phyloP scores from a whole-genome alignment of 2,329 filamentous ascomycete genomes.

The Pseudocercospora fuligena region DNA sequence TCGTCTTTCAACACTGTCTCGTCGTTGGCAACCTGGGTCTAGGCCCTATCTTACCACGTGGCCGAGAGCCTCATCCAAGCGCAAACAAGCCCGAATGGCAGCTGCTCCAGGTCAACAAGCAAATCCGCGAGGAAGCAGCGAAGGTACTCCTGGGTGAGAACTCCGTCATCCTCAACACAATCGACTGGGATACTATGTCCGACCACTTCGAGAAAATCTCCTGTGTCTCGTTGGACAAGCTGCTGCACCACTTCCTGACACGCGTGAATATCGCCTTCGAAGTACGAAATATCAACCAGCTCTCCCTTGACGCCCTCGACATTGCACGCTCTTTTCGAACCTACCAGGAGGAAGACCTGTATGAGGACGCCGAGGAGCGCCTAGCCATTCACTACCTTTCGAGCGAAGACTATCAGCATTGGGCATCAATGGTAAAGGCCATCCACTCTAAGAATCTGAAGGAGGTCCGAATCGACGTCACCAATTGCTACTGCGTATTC shows the following conservation, averaged over 20 bases:
- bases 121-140: neutral
- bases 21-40: neutral
- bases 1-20: neutral
- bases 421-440: neutral
- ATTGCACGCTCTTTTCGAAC: neutral
- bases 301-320: neutral
- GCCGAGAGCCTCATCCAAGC: neutral
- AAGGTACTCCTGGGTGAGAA: constrained; percentile 1
- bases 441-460: neutral
- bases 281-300: neutral
- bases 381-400: neutral
- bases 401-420: neutral
- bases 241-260: neutral
- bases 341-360: neutral
- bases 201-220: neutral
- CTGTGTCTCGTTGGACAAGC: neutral
- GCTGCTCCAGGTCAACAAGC: constrained; percentile 2
- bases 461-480: neutral
- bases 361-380: neutral
- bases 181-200: neutral
- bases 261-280: neutral
- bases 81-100: neutral
- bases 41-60: neutral
- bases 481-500: neutral
- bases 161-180: neutral